Evolutionary conservation across 2,329 filamentous ascomycete genomes (phyloP), one percentile per base, ranked within the genome.

Genomic region (Lachnellula cervina): DNA sequence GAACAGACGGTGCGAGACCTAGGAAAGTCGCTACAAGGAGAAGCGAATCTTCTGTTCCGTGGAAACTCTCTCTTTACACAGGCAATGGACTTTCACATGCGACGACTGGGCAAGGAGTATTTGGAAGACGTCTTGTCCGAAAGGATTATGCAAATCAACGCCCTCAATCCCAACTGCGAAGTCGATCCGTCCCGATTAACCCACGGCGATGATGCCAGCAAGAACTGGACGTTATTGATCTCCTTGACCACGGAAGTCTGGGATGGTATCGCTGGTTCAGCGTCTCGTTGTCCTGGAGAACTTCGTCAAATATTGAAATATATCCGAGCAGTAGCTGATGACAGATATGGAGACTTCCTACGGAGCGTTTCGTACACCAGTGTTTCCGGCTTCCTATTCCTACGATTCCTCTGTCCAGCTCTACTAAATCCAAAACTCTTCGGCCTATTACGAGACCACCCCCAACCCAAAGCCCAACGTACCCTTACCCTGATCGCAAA

Each of bases 341-440:
- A 97, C 70, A 87, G 92, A 17, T 97, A 96, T 69, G 93, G 93
- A 28, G 90, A 96, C 70, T 97, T 95, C 66, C 76, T 96, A 43
- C 86, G 91, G 28, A 93, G 89, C 2, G 91, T 96, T 38, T 84
- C 87, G 46, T 97, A 96, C 69, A 97, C 92, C 51, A 96, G 91
- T 69, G 91, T 97, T 1, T 96, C 91, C 45, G 93, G 93, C 0
- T 97, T 97, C 68, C 74, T 97, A 13, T 97, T 97, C 70, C 78
- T 97, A 58, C 87, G 93, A 5, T 97, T 97, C 76, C 94, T 97
- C 67, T 96, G 92, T 68, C 93, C 93, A 3, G 92, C 93, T n/a
- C 91, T 97, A 56, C 77, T 97, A 6, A 97, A 96, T 60, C 93
- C 93, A 0, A 96, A 96, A 72, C 79, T 97, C 14, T 97, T 96